phyloP scores from a whole-genome alignment of 129 eudicot genomes.

The Deinandra increscens region DNA sequence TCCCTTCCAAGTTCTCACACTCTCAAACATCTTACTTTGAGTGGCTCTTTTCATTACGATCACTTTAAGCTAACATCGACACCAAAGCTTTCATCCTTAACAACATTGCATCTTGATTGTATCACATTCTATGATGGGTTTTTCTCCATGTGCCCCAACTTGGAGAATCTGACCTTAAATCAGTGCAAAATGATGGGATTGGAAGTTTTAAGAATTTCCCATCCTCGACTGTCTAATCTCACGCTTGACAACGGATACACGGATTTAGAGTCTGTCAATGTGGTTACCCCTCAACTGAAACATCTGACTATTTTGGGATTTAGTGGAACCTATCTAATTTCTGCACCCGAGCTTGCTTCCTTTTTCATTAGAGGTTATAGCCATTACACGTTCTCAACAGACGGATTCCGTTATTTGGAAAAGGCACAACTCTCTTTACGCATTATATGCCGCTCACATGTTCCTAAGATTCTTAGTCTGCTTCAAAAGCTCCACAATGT shows the following conservation, averaged over 20 bases:
- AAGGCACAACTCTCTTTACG: background rate
- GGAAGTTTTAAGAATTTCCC: background rate
- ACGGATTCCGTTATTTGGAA: background rate
- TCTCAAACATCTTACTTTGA: slow-evolving; percentile 4
- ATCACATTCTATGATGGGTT: slow-evolving; percentile 4
- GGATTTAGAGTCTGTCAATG: background rate
- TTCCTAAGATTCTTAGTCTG: too few species aligned
- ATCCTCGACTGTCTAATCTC: slow-evolving; percentile 14
- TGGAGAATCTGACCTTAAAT: background rate
- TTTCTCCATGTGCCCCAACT: background rate
- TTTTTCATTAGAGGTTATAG: background rate
- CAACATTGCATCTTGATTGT: background rate
- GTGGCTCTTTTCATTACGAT: background rate
- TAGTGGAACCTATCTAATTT: background rate
- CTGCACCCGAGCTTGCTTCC: background rate
- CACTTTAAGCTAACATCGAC: background rate
- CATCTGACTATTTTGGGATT: background rate
- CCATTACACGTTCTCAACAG: background rate
- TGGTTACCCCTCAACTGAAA: background rate
- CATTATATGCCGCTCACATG: too few species aligned
- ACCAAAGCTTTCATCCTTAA: background rate
- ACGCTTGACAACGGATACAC: background rate
- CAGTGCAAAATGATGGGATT: background rate
- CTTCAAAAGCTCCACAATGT: too few species aligned
- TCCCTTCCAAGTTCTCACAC: background rate